Conservation (phyloP, 495 filamentous ascomycete species). For the Penicillium turbatum region DNA sequence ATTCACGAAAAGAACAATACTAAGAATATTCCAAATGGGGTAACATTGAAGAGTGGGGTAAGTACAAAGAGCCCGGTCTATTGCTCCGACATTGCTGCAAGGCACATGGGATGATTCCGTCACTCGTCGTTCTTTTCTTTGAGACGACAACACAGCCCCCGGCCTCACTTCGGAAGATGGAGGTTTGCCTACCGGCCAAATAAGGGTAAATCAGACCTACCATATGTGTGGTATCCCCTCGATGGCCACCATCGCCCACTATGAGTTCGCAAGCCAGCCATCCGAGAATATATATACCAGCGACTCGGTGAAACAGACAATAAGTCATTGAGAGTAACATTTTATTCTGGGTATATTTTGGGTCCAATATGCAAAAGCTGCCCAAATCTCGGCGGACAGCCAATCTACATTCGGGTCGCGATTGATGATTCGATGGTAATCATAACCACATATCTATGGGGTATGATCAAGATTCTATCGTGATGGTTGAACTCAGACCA, state of each 20-base stretch:
- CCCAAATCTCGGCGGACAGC: background rate
- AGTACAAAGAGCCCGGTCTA: constrained; percentile 12
- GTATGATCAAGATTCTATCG: background rate
- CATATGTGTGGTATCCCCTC: background rate
- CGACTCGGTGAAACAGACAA: background rate
- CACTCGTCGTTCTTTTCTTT: background rate
- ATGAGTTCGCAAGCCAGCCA: background rate
- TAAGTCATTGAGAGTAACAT: constrained; percentile 4
- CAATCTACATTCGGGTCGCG: constrained; percentile 6
- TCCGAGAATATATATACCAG: background rate
- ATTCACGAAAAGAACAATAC: constrained; percentile 8
- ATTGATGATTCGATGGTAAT: constrained; percentile 6
- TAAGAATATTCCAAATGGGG: constrained; percentile 19
- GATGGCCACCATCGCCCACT: background rate
- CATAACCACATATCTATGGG: constrained; percentile 6
- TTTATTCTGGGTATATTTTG: constrained; percentile 25
- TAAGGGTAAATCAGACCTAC: background rate
- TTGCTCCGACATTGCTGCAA: constrained; percentile 19
- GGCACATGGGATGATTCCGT: background rate
- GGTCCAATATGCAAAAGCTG: constrained; percentile 1
- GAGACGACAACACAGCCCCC: background rate
- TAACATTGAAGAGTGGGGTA: constrained; percentile 21
- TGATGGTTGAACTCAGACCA: background rate
- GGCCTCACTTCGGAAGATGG: background rate
- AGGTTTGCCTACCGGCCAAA: background rate